These are phyloP conservation scores for Trypanosomatidae sp. DNA, from an alignment of 208 protist species.

Conservation along the genomic window DNA sequence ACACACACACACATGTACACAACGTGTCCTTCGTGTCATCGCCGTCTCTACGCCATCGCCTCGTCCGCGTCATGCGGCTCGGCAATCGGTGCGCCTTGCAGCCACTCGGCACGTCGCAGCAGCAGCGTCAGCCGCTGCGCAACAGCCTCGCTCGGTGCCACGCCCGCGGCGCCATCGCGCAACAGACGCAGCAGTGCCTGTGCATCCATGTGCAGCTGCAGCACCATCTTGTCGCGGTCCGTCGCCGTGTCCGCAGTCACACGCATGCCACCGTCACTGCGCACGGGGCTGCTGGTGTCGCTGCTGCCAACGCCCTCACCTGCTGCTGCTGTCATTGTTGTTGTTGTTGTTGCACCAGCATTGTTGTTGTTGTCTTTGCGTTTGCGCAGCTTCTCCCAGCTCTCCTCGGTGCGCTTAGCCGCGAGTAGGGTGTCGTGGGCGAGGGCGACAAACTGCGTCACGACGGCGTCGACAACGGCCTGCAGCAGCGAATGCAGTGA, in stretches of 20 bases:
- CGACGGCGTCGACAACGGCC: slow-evolving; percentile 10
- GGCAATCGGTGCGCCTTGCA: slow-evolving; percentile 46
- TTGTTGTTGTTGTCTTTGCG: slow-evolving; percentile 27
- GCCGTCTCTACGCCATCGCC: not conserved
- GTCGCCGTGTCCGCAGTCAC: slow-evolving; percentile 42
- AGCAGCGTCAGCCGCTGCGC: slow-evolving; percentile 11
- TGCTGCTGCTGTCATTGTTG: not conserved
- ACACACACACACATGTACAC: not conserved
- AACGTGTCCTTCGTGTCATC: not conserved
- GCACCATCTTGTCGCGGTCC: slow-evolving; percentile 78
- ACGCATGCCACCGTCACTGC: slow-evolving; percentile 2
- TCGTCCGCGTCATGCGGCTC: slow-evolving; percentile 58
- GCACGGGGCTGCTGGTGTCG: not conserved
- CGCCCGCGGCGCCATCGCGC: not conserved
- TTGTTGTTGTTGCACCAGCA: not conserved
- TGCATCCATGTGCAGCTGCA: slow-evolving; percentile 76
- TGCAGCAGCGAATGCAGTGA: not conserved
- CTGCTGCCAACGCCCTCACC: no score
- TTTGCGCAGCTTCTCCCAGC: slow-evolving; percentile 79
- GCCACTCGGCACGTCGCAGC: slow-evolving; percentile 62
- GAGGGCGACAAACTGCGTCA: slow-evolving; percentile 23
- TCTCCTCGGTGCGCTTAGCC: slow-evolving; percentile 77
- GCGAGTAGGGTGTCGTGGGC: slow-evolving; percentile 62
- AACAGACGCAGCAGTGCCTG: slow-evolving; percentile 18
- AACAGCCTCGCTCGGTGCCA: slow-evolving; percentile 3